Evolutionary conservation across 2,329 filamentous ascomycete genomes (phyloP).

Genomic region (Tolypocladium amazonense): DNA sequence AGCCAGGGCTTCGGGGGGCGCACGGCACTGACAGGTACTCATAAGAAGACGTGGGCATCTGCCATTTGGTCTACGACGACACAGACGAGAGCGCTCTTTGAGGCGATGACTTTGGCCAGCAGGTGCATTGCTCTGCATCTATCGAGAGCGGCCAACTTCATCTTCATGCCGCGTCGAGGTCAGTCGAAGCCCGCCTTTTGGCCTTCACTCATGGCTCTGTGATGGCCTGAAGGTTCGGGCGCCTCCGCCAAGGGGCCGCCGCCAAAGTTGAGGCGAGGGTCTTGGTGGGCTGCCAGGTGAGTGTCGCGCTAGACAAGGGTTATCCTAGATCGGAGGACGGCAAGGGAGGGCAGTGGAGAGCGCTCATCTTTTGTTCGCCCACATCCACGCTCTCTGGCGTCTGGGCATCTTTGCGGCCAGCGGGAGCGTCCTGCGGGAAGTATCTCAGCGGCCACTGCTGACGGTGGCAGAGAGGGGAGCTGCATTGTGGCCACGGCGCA

Average conservation of each 20-base stretch:
- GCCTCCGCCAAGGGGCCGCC: background rate
- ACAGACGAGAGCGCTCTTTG: background rate
- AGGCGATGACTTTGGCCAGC: background rate
- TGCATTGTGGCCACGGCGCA: background rate
- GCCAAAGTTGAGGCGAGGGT: background rate
- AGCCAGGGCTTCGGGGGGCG: background rate
- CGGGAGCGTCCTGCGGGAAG: background rate
- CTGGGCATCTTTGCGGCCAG: background rate
- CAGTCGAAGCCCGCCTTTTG: background rate
- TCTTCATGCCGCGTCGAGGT: background rate
- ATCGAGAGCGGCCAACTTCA: background rate
- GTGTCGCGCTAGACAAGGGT: slow-evolving; percentile 13
- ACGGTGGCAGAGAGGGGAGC: background rate
- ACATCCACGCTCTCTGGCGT: background rate
- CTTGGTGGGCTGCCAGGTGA: background rate
- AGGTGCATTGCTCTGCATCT: background rate
- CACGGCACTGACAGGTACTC: background rate
- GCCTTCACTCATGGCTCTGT: background rate
- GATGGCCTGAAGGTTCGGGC: background rate
- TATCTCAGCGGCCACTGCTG: background rate
- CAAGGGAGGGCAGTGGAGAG: slow-evolving; percentile 7
- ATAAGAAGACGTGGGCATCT: background rate
- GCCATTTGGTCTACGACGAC: background rate
- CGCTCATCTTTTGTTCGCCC: background rate
- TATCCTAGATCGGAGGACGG: slow-evolving; percentile 13